These are phyloP conservation scores for Auricularia cornea DNA, from an alignment of 768 basidiomycete genomes.

Conservation along the genomic window DNA sequence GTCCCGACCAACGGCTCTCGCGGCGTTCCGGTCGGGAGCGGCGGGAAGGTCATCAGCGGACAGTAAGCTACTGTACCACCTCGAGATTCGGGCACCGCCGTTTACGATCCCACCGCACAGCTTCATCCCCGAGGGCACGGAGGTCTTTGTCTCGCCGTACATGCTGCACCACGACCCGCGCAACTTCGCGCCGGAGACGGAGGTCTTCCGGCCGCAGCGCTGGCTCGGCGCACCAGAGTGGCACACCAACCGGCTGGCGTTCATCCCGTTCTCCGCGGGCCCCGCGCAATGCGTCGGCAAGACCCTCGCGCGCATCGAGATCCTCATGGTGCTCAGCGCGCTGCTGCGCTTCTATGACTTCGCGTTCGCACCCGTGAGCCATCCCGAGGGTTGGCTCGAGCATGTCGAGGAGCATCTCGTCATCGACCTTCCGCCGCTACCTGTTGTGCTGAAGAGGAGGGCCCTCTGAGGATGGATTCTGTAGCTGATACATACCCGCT, in stretches of 20 bases:
- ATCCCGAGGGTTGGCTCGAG: background rate
- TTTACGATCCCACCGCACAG: constrained; percentile 25
- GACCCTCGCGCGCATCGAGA: constrained; percentile 26
- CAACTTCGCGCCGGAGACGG: constrained; percentile 38
- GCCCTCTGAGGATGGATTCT: no score
- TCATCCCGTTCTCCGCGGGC: constrained; percentile 38
- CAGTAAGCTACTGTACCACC: constrained; percentile 25
- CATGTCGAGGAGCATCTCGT: background rate
- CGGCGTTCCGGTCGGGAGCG: constrained; percentile 25
- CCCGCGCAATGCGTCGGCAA: constrained; percentile 45
- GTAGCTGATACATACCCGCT: no score
- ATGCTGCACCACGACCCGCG: constrained; percentile 39
- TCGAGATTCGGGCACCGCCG: background rate
- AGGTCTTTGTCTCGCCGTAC: constrained; percentile 35
- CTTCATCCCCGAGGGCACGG: constrained; percentile 38
- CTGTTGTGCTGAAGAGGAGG: background rate
- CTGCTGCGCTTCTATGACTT: background rate
- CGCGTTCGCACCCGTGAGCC: background rate
- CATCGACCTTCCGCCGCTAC: background rate
- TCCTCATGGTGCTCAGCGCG: background rate
- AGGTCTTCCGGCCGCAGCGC: constrained; percentile 28
- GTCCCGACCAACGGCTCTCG: constrained; percentile 42
- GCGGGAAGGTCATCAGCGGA: constrained; percentile 31
- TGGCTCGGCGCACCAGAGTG: background rate
- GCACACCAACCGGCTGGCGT: constrained; percentile 27